Percentiles rank a stretch among this genome's conserved stretches.
Evolutionary conservation across 179 eudicot species (phyloP).

Genomic region (Drosera spatulata): DNA sequence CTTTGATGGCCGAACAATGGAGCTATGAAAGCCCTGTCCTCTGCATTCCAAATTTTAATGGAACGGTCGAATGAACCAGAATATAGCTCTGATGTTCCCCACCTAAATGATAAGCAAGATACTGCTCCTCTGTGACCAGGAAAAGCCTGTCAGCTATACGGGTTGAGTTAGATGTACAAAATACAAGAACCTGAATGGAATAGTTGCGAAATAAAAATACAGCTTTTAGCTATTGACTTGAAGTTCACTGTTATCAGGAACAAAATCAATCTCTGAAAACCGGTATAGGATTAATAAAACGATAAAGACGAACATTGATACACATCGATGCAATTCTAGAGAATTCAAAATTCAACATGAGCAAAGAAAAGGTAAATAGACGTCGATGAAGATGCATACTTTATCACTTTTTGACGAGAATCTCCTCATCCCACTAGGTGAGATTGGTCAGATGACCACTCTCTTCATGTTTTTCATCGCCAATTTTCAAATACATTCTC

Average conservation of each 20-base stretch:
- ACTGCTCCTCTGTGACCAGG: conserved; percentile 77
- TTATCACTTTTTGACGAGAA: no score
- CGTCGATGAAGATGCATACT: no score
- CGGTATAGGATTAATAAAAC: no score
- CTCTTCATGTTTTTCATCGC: no score
- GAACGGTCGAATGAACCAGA: conserved; percentile 88
- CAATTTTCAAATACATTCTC: no score
- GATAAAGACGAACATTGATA: no score
- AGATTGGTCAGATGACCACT: no score
- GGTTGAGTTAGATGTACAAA: conserved; percentile 18
- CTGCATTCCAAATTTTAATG: conserved; percentile 84
- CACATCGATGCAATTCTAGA: no score
- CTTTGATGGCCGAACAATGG: conserved; percentile 87
- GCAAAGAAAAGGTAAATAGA: no score
- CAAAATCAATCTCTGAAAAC: no score
- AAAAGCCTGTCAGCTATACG: conserved; percentile 63
- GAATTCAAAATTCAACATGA: no score
- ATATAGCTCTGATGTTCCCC: conserved; percentile 73
- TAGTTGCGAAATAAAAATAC: background rate
- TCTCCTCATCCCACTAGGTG: no score
- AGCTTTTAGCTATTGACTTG: background rate
- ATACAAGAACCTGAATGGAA: conserved; percentile 7
- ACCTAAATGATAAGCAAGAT: conserved; percentile 84
- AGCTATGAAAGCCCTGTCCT: conserved; percentile 61
- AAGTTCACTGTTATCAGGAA: background rate